Evolutionary conservation across 2,329 filamentous ascomycete genomes (phyloP), one percentile per base, ranked within the genome.

Genomic region (Madurella fahalii): DNA sequence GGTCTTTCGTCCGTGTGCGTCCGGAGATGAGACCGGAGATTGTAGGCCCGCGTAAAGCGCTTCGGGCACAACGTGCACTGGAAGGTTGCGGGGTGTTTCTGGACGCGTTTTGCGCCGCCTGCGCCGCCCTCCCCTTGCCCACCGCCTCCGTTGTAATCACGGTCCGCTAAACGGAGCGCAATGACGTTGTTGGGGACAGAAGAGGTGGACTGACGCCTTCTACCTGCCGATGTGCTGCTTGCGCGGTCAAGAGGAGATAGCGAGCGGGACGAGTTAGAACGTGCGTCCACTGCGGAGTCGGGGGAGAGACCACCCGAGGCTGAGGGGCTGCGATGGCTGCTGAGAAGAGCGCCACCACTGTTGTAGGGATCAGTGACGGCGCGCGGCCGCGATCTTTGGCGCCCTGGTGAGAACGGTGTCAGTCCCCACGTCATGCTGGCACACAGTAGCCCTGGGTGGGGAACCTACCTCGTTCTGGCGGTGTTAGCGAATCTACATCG

Each of bases 61-160:
- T 99, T 99, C 0, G 94, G 92, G 64, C 94, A 99, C 9, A 97
- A 77, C 9, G 75, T 89, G 70, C 94, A 99, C 68, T 97, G 92
- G 73, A 97, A 99, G 0, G 92, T 99, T 7, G 94, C 94, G 0
- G 94, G 94, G 64, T 99, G 94, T 68, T 99, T 99, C 70, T 99
- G 94, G 1, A 90, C 85, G n/a, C 94, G 85, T 69, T 94, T 95
- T 5, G 83, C 68, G 54, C 78, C 78, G 34, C 74, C 74, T 40
- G 77, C 80, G 46, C 86, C 83, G 43, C 75, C 75, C 12, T 80
- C 75, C 40, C 67, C 63, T 42, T 72, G 73, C 50, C 81, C 80
- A 20, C 58, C 61, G 4, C 82, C 79, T 20, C 83, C 84, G 52
- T 91, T 87, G 58, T 93, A 87, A 42, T 91, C 87, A 0, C 92